A percentile compares a stretch with the other conserved stretches of the same genome.
These are phyloP conservation scores for Suillus alpinus DNA, from an alignment of 768 basidiomycete genomes.

Conservation along the genomic window DNA sequence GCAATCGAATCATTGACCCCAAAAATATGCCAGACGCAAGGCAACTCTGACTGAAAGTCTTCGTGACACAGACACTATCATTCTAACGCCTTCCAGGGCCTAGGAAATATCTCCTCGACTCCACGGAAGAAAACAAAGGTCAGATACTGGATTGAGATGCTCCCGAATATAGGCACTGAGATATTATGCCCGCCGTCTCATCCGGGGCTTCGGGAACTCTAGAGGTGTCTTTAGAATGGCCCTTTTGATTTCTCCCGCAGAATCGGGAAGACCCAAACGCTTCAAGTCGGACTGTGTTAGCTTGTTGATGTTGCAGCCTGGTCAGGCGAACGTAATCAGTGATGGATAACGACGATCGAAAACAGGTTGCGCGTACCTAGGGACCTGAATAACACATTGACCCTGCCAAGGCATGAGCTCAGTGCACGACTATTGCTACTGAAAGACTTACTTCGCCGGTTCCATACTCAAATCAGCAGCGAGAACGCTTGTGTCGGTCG, in stretches of 20 bases:
- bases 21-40: neutral
- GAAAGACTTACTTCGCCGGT: slow-evolving; percentile 53
- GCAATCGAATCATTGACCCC: neutral
- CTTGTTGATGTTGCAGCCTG: slow-evolving; percentile 71
- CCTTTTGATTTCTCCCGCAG: slow-evolving; percentile 60
- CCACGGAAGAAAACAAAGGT: neutral
- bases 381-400: slow-evolving; percentile 71
- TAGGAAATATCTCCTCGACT: neutral
- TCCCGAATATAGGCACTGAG: neutral
- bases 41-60: neutral
- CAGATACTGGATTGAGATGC: neutral
- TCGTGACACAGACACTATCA: neutral
- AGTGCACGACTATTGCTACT: slow-evolving; percentile 1
- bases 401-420: slow-evolving; percentile 31
- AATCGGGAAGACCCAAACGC: slow-evolving; percentile 63
- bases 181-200: slow-evolving; percentile 28
- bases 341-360: neutral
- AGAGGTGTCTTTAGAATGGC: slow-evolving; percentile 77
- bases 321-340: slow-evolving; percentile 4
- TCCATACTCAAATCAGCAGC: slow-evolving; percentile 74
- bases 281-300: slow-evolving; percentile 62
- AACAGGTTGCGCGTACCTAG: slow-evolving; percentile 45
- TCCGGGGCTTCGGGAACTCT: slow-evolving; percentile 69
- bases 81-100: neutral
- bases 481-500: slow-evolving; percentile 62